Conservation (phyloP, 2,329 filamentous ascomycete genomes). For the Fusarium redolens region DNA sequence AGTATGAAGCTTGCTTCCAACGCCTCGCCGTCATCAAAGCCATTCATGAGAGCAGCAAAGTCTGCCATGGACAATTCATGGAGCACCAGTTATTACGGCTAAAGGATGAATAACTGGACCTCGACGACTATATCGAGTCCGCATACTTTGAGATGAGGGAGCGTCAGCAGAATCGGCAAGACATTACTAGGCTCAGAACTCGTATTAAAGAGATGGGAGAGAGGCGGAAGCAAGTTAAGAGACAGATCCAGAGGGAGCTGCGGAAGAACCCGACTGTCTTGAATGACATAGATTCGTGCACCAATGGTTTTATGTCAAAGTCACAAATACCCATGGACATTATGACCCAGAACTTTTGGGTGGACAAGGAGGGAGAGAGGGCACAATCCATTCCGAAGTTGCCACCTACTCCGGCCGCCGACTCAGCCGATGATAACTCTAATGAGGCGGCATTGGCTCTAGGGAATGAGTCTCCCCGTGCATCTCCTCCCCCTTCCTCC, state of each 20-base stretch:
- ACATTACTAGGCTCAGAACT: not conserved
- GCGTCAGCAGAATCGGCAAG: not conserved
- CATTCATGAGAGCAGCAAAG: too few species aligned
- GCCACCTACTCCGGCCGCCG: not conserved
- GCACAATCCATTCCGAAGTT: not conserved
- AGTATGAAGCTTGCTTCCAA: too few species aligned
- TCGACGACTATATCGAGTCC: not conserved
- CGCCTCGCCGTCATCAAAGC: too few species aligned
- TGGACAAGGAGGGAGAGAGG: not conserved
- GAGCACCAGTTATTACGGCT: not conserved
- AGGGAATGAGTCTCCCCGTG: too few species aligned
- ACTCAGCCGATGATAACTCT: not conserved
- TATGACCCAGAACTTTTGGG: too few species aligned
- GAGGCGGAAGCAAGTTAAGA: fast-evolving
- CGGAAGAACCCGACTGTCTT: not conserved
- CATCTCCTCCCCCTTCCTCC: too few species aligned
- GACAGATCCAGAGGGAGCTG: not conserved
- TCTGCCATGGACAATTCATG: not conserved
- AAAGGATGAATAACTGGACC: not conserved
- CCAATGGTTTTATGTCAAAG: not conserved
- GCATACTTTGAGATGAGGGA: too few species aligned
- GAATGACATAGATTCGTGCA: fast-evolving
- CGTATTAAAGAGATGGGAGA: not conserved
- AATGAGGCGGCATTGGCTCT: not conserved
- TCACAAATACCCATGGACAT: not conserved